phyloP scores from a whole-genome alignment of 1,284 basidiomycete species.

The Termitomyces sp. region DNA sequence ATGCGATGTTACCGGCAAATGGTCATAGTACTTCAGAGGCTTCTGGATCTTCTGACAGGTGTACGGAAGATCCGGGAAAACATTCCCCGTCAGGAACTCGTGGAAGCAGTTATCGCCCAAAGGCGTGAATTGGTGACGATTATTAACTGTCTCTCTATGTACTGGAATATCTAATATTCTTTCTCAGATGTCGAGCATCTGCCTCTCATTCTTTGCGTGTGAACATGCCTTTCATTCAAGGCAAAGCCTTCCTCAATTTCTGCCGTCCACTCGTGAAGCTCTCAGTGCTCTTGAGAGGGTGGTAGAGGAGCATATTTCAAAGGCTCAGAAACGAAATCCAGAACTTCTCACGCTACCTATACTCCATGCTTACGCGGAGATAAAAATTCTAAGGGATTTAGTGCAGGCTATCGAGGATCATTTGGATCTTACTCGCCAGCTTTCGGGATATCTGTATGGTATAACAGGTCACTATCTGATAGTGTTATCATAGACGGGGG shows the following conservation, averaged over 20 bases:
- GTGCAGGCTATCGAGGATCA: conserved; percentile 41
- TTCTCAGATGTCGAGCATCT: conserved; percentile 35
- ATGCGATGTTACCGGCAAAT: conserved; percentile 39
- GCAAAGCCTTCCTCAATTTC: conserved; percentile 46
- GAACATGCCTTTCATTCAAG: conserved; percentile 45
- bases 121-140: conserved; percentile 38
- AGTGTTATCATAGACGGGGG: background rate
- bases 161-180: background rate
- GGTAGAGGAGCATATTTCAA: conserved; percentile 31
- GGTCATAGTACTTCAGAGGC: conserved; percentile 35
- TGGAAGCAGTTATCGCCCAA: conserved; percentile 37
- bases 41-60: conserved; percentile 42
- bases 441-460: conserved; percentile 44
- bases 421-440: conserved; percentile 33
- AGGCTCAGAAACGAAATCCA: conserved; percentile 26
- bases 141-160: background rate
- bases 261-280: conserved; percentile 43
- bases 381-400: conserved; percentile 37
- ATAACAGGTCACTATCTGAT: conserved; percentile 17
- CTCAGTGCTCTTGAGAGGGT: conserved; percentile 30
- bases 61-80: conserved; percentile 45
- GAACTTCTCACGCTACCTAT: conserved; percentile 32
- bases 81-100: conserved; percentile 41
- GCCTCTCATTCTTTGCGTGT: conserved; percentile 43
- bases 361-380: conserved; percentile 43